These are phyloP conservation scores for Pleurozium schreberi DNA, from an alignment of 225 moss, liverwort and hornwort species.

Conservation along the genomic window DNA sequence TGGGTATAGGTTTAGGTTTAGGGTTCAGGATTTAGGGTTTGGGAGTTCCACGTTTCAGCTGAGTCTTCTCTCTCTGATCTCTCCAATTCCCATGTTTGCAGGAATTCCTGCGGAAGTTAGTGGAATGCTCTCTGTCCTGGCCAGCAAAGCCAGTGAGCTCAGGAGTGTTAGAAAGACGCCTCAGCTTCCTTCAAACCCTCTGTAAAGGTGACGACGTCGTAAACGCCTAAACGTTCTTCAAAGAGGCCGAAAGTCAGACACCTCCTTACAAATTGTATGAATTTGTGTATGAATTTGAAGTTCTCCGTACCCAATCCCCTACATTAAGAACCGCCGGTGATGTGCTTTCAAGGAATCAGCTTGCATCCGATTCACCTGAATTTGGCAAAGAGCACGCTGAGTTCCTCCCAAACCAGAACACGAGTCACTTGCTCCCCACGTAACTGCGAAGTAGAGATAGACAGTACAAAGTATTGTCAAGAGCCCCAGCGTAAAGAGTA, in stretches of 20 bases:
- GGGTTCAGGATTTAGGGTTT: neutral
- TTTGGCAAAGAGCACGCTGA: constrained; percentile 38
- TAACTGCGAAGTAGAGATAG: constrained; percentile 56
- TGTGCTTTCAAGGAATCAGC: constrained; percentile 8
- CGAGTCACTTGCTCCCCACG: constrained; percentile 29
- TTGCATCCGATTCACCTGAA: constrained; percentile 7
- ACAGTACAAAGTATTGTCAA: constrained; percentile 41
- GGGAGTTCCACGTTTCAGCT: too few relatives aligned
- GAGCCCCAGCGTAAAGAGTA: constrained; percentile 36
- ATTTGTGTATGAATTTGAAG: too few relatives aligned
- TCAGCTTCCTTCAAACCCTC: neutral
- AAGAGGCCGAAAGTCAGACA: neutral
- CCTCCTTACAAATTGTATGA: neutral
- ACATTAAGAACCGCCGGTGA: constrained; percentile 32
- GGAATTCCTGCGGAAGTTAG: constrained; percentile 7
- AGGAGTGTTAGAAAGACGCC: constrained; percentile 11
- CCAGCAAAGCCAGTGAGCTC: neutral
- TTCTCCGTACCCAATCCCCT: neutral
- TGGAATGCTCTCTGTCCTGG: constrained; percentile 8
- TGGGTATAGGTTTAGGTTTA: neutral
- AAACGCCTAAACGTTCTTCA: neutral
- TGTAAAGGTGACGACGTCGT: neutral
- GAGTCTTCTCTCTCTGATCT: neutral
- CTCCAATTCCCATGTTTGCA: neutral
- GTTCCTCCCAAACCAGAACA: constrained; percentile 48